These are phyloP conservation scores for Byssoonygena ceratinophila DNA, from an alignment of 2,329 filamentous ascomycete genomes.

Conservation along the genomic window DNA sequence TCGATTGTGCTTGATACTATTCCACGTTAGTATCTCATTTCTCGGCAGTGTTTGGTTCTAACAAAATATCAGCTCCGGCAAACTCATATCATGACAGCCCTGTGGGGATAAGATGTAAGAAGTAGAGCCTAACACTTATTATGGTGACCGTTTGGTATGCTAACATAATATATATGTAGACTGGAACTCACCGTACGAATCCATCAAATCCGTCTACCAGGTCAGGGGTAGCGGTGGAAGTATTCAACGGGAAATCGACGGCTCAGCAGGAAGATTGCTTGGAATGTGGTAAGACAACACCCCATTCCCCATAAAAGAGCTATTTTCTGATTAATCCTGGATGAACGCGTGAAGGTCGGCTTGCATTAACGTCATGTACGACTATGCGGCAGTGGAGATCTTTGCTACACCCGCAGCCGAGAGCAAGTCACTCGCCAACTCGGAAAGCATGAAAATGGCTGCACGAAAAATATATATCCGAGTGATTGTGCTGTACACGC, in stretches of 20 bases:
- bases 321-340: not conserved
- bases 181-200: slow-evolving; percentile 30
- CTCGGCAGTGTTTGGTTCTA: slow-evolving; percentile 16
- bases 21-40: slow-evolving; percentile 24
- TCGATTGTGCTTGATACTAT: slow-evolving; percentile 34
- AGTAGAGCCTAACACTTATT: not conserved
- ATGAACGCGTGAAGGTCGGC: slow-evolving; percentile 30
- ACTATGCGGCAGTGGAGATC: slow-evolving; percentile 36
- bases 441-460: slow-evolving; percentile 38
- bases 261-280: slow-evolving; percentile 29
- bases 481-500: slow-evolving; percentile 35
- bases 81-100: slow-evolving; percentile 30
- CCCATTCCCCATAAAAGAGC: not conserved
- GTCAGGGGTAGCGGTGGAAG: slow-evolving; percentile 26
- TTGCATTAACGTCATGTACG: slow-evolving; percentile 34
- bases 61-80: slow-evolving; percentile 25
- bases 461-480: slow-evolving; percentile 36
- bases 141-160: not conserved
- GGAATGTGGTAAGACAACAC: slow-evolving; percentile 28
- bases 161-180: slow-evolving; percentile 17
- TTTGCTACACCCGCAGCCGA: slow-evolving; percentile 38
- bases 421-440: slow-evolving; percentile 32
- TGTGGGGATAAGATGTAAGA: slow-evolving; percentile 30
- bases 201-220: slow-evolving; percentile 29
- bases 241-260: slow-evolving; percentile 24